Evolutionary conservation across 306 rosid species (phyloP), one percentile per base, ranked within the genome.

Genomic region (Trifolium dubium): DNA sequence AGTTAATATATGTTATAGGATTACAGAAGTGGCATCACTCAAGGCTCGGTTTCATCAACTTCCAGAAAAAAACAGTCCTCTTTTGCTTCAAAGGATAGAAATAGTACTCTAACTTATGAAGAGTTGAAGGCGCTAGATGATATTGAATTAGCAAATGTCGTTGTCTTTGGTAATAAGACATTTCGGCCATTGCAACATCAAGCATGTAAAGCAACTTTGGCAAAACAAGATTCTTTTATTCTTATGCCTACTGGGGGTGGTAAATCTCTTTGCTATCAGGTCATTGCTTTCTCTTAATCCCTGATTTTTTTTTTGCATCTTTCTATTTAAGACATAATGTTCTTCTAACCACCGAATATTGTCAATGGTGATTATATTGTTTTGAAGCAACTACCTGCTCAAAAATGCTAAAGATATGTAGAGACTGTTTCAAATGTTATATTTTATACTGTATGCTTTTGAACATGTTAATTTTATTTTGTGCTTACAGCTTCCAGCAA

Each of bases 231-330:
- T 85, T 89, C 95, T 79, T 94, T 94, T 78, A 83, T 94, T 79
- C 91, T 94, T 63, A 94, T 94, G 98, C 98, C 98, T 37, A 94
- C 98, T 6, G 98, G 98, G 71, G 98, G 98, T 65, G 98, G 97
- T 37, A 94, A 94, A 89, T 89, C 97, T 77, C 88, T 94, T 71
- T 94, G 98, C 76, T 94, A 94, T 75, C 98, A 94, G 98, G 98
- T 94, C 68, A 37, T 72, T 53, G 83, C 69, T 80, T 84, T 83
- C 77, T 79, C 70, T n/a, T 79, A 72, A 23, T 17, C 58, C 73
- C 18, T 30, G 64, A 29, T 59, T 29, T 55, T 3, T 35, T 49
- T 44, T 54, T 31, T 18, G 5, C 11, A 19, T 6, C 32, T n/a
- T 41, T 51, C 5, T 67, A 47, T 32, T 37, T 73, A 67, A 3